phyloP scores from a whole-genome alignment of 2,329 filamentous ascomycete species.

The Diaporthe helianthi region DNA sequence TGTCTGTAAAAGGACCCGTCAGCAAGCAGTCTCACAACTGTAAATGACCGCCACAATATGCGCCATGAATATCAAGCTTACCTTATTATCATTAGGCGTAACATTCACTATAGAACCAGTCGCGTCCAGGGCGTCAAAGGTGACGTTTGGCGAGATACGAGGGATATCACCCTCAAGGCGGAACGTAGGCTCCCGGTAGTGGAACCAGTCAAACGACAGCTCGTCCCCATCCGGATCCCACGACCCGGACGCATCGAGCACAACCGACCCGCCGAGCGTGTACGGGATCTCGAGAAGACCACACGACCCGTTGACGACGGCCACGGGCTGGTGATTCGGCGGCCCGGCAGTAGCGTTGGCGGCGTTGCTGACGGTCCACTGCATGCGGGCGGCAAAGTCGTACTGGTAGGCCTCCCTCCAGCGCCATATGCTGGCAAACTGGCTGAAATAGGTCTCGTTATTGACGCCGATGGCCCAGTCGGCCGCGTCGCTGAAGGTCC shows the following conservation, averaged over 20 bases:
- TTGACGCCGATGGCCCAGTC: conserved; percentile 46
- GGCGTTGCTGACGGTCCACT: conserved; percentile 30
- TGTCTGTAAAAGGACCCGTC: background rate
- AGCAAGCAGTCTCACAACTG: background rate
- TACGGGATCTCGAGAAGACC: conserved; percentile 27
- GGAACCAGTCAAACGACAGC: conserved; percentile 36
- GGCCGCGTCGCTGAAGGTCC: conserved; percentile 43
- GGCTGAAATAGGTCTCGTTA: conserved; percentile 44
- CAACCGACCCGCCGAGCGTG: conserved; percentile 31
- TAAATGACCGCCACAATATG: background rate
- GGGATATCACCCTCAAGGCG: conserved; percentile 15
- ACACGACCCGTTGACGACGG: conserved; percentile 37
- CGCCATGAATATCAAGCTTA: background rate
- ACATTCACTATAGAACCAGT: conserved; percentile 16
- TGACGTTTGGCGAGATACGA: conserved; percentile 15
- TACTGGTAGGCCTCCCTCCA: conserved; percentile 60
- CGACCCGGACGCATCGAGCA: conserved; percentile 33
- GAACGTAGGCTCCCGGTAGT: conserved; percentile 34
- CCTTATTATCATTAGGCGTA: conserved; percentile 16
- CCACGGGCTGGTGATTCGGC: conserved; percentile 34
- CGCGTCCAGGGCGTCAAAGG: background rate
- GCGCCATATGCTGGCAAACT: conserved; percentile 60
- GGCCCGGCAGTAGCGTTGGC: background rate
- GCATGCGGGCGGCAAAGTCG: conserved; percentile 43
- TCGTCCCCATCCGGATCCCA: conserved; percentile 36